Base-by-base conservation (phyloP, 169 alveolate species). In the Eimeria necatrix region DNA sequence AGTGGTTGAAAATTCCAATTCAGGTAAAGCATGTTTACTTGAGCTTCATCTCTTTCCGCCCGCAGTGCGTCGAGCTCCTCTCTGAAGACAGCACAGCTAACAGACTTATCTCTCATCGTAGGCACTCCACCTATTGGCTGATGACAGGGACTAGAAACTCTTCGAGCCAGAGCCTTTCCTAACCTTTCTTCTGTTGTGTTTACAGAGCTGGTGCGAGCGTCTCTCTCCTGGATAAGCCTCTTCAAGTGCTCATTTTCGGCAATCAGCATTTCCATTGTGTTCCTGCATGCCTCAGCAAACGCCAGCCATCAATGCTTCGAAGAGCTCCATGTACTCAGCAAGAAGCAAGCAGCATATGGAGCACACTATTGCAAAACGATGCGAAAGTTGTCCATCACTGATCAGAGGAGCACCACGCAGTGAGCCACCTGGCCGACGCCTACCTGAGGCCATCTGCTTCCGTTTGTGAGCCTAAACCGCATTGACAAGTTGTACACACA, bases 391-490 rank as follows among this genome's bases (percentile, higher is more conserved):
- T 4, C 12, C 83, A 16, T 4, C 51, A 12, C 83, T 8, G 6
- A 32, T 32, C 41, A 32, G 41, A 32, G 81, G 78, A 22, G 48
- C 26, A 5, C 7, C 24, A 6, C 56, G 83, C 53, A 71, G 16
- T n/a, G 41, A 61, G 70, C 48, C 48, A 16, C 20, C 32, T 8
- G 70, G 49, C 70, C 22, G 71, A 80, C 70, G 56, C 91, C 61
- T 84, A 84, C 91, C 70, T 53, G 78, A 84, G 91, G 16, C 76
- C 91, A 5, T 84, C 91, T 41, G 59, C 91, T 59, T 84, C 91
- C 26, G 56, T 64, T 41, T 84, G 73, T 32, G 91, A 56, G 78
- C 91, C 91, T 84, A 76, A 73, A 26, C 22, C 24, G n/a, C 78
- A 68, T 14, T 10, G 48, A 22, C 52, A 49, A 5, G 24, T 24